Evolutionary conservation across 164 flowering plant genomes (phyloP), one percentile per base, ranked within the genome.

Genomic region (Brasenia schreberi): DNA sequence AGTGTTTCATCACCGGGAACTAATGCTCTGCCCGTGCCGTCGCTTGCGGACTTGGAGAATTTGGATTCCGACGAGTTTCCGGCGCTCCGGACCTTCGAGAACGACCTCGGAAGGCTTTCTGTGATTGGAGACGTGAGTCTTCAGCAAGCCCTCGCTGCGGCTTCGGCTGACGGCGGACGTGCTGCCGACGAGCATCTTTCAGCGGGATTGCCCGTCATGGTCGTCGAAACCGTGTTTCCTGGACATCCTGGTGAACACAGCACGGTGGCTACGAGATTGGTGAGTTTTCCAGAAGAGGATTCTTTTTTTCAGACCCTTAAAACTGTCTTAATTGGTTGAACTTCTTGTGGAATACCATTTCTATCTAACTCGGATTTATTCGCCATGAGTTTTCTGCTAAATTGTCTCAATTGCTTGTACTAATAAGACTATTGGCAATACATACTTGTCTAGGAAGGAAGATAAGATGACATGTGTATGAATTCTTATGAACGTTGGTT

Each of bases 201-300:
- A 7, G 63, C 82, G 16, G 90, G 90, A 5, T 43, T 80, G 62
- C 59, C 73, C 7, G 81, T 84, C 1, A 91, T 94, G 99, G 99
- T 89, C 3, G 84, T 88, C 12, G 99, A 91, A 72, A 89, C 96
- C 1, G 71, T 91, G 0, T 91, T 76, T 63, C 99, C 99, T 0
- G 97, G 90, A 5, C 61, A 73, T 18, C 60, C 74, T n/a, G 92
- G 81, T 18, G 83, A 83, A 23, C 82, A 71, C 53, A 79, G 89
- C 79, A 89, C 99, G 5, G 75, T 89, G 43, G 80, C 96, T 4
- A 94, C 97, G 17, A 79, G 96, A 68, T 76, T 91, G 84, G 99
- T 94, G 11, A 71, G 90, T 78, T 59, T 49, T 49, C 16, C 16
- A 49, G 56, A 33, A 33, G 39, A 33, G 39, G 39, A 33, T 33